Evolutionary conservation across 345 rosid species (phyloP), one percentile per base, ranked within the genome.

Genomic region (Ceriops zippeliana): DNA sequence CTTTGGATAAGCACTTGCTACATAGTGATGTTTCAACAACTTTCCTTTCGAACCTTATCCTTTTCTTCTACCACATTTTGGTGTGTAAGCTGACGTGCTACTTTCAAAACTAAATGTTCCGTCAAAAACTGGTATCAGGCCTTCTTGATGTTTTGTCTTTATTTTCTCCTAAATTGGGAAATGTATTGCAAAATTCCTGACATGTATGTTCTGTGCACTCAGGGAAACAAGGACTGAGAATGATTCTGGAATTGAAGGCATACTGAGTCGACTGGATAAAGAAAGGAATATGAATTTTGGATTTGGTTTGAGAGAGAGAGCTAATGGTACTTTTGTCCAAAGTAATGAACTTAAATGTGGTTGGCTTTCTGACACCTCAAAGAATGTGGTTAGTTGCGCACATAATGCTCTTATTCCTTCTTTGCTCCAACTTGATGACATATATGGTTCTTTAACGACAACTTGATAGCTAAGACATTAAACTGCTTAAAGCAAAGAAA

Each of bases 201-300:
- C 32, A 26, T 22, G 10, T 35, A 1, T 62, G 2, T 53, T 70
- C 21, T 72, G 59, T 83, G 73, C 69, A 65, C 64, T 71, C 86
- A 93, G 98, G 76, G 87, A 86, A 75, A 72, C 73, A 22, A 76
- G 72, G 32, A 66, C 22, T 6, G 72, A 69, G 65, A 80, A 78
- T 65, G 84, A 83, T 66, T 83, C 83, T 70, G 99, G 99, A 56
- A 79, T 91, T 71, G 90, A 88, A 73, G 99, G 99, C 57, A 88
- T 95, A 74, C 77, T 95, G 72, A 84, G 74, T 54, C 85, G 96
- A 57, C 73, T 95, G 75, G 93, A 91, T 84, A 91, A 82, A 79
- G 93, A 95, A 76, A 86, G 97, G 84, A 87, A 86, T 78, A 64
- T 72, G 53, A 83, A 82, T 58, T 81, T 89, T 22, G 92, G 96